A percentile compares a stretch with the other conserved stretches of the same genome.
Evolutionary conservation across 768 basidiomycete species (phyloP).

Genomic region (Porphyrellus cyaneotinctus): DNA sequence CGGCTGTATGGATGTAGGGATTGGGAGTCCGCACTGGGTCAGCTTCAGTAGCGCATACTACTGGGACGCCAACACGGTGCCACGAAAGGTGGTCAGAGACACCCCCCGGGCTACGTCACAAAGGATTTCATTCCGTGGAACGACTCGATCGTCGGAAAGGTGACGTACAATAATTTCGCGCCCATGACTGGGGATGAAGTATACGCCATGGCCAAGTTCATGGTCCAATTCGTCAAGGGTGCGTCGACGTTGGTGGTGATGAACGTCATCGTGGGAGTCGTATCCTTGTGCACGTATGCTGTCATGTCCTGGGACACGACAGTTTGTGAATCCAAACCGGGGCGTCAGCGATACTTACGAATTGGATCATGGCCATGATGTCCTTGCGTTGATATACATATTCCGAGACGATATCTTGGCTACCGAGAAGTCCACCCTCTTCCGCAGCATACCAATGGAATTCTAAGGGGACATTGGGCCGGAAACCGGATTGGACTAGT

Average conservation of each 20-base stretch:
- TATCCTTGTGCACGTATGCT: constrained; percentile 27
- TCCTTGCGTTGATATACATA: constrained; percentile 44
- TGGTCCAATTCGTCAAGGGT: constrained; percentile 41
- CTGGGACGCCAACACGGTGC: constrained; percentile 40
- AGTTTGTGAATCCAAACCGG: not conserved
- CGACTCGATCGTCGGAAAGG: not conserved
- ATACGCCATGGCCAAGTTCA: constrained; percentile 33
- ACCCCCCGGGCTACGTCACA: constrained; percentile 26
- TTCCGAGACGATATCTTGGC: constrained; percentile 48
- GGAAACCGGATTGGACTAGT: constrained; percentile 64
- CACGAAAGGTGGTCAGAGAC: constrained; percentile 48
- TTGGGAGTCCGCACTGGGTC: constrained; percentile 39
- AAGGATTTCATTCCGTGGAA: not conserved
- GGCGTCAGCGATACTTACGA: constrained; percentile 32
- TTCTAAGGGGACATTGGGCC: constrained; percentile 48
- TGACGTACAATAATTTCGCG: constrained; percentile 31
- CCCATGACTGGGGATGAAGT: constrained; percentile 7
- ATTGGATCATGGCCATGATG: constrained; percentile 49
- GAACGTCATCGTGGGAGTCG: constrained; percentile 15
- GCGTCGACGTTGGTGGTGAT: constrained; percentile 39
- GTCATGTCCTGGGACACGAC: constrained; percentile 32
- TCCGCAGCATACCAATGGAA: constrained; percentile 87
- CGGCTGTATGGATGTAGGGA: constrained; percentile 39
- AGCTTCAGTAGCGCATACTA: constrained; percentile 42
- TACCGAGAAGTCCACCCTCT: constrained; percentile 31